Base-by-base conservation (phyloP, 768 basidiomycete species). In the Pleurotus sapidus region DNA sequence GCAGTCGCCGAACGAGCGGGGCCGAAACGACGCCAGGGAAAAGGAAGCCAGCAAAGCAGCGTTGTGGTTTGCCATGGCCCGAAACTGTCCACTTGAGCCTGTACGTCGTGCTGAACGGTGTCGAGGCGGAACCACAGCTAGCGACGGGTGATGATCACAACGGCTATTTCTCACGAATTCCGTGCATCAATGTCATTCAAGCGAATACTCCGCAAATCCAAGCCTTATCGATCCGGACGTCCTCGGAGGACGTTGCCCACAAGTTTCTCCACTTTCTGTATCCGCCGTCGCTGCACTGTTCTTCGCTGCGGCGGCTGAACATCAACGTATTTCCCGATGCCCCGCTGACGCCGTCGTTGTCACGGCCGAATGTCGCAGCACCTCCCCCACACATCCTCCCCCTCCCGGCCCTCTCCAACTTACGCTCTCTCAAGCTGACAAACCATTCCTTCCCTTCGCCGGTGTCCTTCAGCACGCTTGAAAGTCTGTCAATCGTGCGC, bases 41-140 rank as follows among this genome's bases (percentile, higher is more conserved):
- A 46, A 47, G 7, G 59, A 61, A 11, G 48, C 45, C 1, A 46
- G 55, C 8, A 76, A 76, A 56, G 63, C 68, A n/a, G 55, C 60
- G 14, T 45, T 65, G 6, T 75, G 72, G 71, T 68, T 75, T 39
- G 48, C 60, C 1, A 65, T 65, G 59, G 64, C 68, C 5, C 65
- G 67, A 17, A 64, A 65, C 3, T 70, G 68, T 46, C 55, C 54
- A 9, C n/a, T 38, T 72, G 12, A 55, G 64, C 55, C 57, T 72
- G 17, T 49, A 59, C 49, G 55, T 68, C 23, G 51, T 23, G 38
- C 38, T 38, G 61, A 67, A 49, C 46, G 64, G 39, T 14, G 49
- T 34, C 47, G 46, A 38, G 17, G 18, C 24, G 43, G 43, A 50
- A 15, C 24, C 43, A n/a, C 43, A 23, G 15, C 40, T 39, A 14